A percentile compares a stretch with the other conserved stretches of the same genome.
These are phyloP conservation scores for Clonostachys rosea DNA, from an alignment of 2,329 filamentous ascomycete species.

Conservation along the genomic window DNA sequence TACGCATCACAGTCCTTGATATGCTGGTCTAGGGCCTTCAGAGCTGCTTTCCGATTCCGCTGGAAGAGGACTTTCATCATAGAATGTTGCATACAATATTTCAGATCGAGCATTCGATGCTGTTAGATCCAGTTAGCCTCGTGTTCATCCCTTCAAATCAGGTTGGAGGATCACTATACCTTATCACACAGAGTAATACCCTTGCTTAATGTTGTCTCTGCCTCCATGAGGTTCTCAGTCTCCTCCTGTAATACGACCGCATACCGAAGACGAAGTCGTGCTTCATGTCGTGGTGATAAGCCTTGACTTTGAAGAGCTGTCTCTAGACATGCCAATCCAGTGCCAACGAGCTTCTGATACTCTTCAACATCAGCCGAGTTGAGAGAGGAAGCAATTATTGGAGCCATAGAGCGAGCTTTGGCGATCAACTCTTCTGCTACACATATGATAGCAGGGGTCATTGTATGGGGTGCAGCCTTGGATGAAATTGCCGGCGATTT, in stretches of 20 bases:
- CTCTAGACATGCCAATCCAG: constrained; percentile 69
- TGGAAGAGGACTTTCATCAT: constrained; percentile 67
- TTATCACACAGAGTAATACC: constrained; percentile 67
- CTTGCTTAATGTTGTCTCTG: constrained; percentile 67
- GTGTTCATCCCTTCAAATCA: not conserved
- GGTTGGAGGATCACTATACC: constrained; percentile 24
- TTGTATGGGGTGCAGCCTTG: constrained; percentile 39
- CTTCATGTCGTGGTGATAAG: constrained; percentile 62
- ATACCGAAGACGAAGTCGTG: constrained; percentile 65
- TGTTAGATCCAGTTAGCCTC: constrained; percentile 4
- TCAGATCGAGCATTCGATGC: constrained; percentile 53
- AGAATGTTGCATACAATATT: constrained; percentile 74
- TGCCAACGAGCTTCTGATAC: constrained; percentile 69
- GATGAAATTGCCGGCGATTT: constrained; percentile 33
- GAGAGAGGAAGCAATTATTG: constrained; percentile 34
- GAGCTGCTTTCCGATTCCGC: constrained; percentile 65
- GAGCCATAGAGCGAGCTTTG: constrained; percentile 54
- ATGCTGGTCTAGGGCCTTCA: constrained; percentile 66
- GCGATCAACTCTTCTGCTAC: constrained; percentile 72
- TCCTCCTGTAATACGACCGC: constrained; percentile 69
- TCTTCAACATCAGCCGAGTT: constrained; percentile 44
- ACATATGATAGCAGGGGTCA: constrained; percentile 58
- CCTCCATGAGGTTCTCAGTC: constrained; percentile 70
- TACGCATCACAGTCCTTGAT: constrained; percentile 65
- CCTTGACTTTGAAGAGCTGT: constrained; percentile 58